phyloP scores from a whole-genome alignment of 2,329 filamentous ascomycete genomes.

The Pseudocercospora fuligena region DNA sequence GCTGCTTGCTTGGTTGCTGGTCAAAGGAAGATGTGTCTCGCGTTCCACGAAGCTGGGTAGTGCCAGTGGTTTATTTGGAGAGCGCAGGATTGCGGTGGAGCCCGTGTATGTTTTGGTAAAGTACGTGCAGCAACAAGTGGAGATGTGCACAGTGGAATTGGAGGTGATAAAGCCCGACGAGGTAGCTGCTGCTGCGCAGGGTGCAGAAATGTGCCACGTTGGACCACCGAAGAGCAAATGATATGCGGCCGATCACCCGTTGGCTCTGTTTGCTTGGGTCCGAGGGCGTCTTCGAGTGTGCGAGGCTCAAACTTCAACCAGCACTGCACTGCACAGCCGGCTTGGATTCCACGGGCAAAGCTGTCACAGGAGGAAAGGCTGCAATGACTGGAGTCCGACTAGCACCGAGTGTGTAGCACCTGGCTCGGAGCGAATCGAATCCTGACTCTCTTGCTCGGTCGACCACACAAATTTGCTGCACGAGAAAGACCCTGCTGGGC shows the following conservation, averaged over 20 bases:
- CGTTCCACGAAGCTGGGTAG: not conserved
- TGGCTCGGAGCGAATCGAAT: not conserved
- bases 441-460: not conserved
- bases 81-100: not conserved
- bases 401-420: not conserved
- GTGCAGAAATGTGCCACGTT: not conserved
- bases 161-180: not conserved
- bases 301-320: not conserved
- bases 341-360: no score
- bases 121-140: not conserved
- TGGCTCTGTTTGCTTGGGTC: not conserved
- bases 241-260: constrained; percentile 4
- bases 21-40: not conserved
- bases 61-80: not conserved
- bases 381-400: no score
- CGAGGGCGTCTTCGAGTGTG: not conserved
- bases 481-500: not conserved
- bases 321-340: not conserved
- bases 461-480: not conserved
- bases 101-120: not conserved
- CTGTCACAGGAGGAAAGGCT: no score
- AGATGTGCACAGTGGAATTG: not conserved
- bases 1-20: not conserved
- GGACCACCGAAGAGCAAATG: not conserved
- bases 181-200: not conserved